Evolutionary conservation across 495 filamentous ascomycete genomes (phyloP), one percentile per base, ranked within the genome.

Genomic region (Talaromyces ruber): DNA sequence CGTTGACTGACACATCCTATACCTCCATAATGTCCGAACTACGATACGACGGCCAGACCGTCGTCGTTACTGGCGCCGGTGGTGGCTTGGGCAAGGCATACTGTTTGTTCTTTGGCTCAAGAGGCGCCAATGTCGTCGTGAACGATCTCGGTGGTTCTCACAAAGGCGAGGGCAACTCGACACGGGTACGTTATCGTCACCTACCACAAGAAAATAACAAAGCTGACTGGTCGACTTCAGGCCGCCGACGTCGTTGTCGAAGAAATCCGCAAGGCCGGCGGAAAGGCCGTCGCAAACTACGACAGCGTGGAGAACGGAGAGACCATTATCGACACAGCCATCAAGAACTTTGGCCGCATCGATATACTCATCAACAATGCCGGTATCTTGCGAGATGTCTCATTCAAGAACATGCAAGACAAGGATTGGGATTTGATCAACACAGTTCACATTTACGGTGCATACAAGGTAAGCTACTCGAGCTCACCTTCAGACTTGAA

Each of bases 341-440:
- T 98, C 69, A 85, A 93, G 79, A 83, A 81, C 64, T 98, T 92
- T 68, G 95, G 94, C 65, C 88, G 93, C 65, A 85, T 98, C 72
- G 94, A 98, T 76, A 80, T 98, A 54, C 86, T 98, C 65, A 85
- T 98, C 74, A 98, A 98, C 84, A 98, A 98, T 72, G 94, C 94
- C 62, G 94, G 94, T 71, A 98, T 98, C 70, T 83, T 98, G 60
- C 89, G 94, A 62, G 94, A 98, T 81, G 71, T 98, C 69, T 92
- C 88, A 81, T 98, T 98, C 79, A 96, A 96, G 86, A 98, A 98
- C 77, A 97, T 98, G 91, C 92, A 87, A 72, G 93, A 98, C 72
- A 73, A 86, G 71, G 95, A 98, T 74, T 98, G 95, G 94, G 95
- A 98, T 71, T 76, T 98, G 63, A 87, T 97, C 71, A 88, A 93